Base-by-base conservation (phyloP, 2,329 filamentous ascomycete genomes). In the Pseudocercospora pini-densiflorae region DNA sequence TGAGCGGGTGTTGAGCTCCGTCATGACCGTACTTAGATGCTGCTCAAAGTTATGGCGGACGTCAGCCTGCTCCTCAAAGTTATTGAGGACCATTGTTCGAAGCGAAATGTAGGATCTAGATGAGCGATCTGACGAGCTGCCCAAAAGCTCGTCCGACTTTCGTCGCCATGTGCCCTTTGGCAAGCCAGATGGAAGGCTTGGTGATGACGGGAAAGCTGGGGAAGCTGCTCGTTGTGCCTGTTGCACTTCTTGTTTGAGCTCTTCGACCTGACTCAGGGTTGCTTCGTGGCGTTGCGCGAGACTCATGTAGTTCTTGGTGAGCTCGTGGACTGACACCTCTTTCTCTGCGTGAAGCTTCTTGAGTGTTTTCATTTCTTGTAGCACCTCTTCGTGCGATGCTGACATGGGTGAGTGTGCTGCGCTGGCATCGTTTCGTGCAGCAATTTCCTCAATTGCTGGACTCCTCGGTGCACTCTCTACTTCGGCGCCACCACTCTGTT, bases 11-110 rank as follows among this genome's bases (percentile, higher is more conserved):
- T 97, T 91, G 36, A 99, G 84, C 77, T 99, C 95, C 73, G 95
- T 92, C 89, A 97, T 94, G 65, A 94, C 93, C 1, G 92, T 87
- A 75, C 95, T 95, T 49, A 99, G 83, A 76, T 97, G 96, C 57
- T 95, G 83, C 77, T 98, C 95, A 74, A 98, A 98, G 76, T 89
- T 94, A 74, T 97, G 93, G 86, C 96, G 91, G 1, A 90, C 87
- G 72, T 97, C 94, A 0, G 93, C 92, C 63, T 92, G 86, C 14
- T 86, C 82, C 70, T 95, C 92, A 69, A 99, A 92, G 74, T 93
- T 92, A 72, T 98, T 94, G 0, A 89, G 81, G 1, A 93, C 94
- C 75, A 99, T 90, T 74, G 94, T 96, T 66, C 94, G 90, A 40
- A 99, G 87, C 1, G 93, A 93, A 0, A 92, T 91, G 73, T 98